Evolutionary conservation across 2,329 filamentous ascomycete genomes (phyloP).

Genomic region (Huntiella omanensis): DNA sequence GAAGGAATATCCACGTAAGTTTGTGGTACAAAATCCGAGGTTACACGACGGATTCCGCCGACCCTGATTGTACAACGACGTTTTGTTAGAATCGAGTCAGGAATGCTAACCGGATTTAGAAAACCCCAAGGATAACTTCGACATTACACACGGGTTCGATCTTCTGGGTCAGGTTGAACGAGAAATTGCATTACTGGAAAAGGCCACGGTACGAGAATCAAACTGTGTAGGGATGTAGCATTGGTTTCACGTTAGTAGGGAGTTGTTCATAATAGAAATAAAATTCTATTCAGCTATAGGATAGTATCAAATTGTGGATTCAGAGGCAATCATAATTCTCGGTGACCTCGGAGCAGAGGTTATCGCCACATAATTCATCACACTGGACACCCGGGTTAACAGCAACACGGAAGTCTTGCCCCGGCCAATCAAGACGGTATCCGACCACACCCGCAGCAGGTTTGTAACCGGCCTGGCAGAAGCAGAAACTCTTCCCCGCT

Average conservation of each 20-base stretch:
- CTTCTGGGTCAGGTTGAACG: background rate
- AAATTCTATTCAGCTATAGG: background rate
- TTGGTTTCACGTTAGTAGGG: background rate
- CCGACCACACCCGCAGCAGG: background rate
- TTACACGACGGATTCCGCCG: too few species aligned
- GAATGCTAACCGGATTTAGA: background rate
- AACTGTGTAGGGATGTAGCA: background rate
- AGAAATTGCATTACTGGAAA: background rate
- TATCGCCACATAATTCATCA: background rate
- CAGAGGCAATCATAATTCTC: background rate
- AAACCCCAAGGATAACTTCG: background rate
- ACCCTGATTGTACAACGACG: too few species aligned
- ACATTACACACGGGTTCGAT: slow-evolving; percentile 1
- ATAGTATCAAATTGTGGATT: background rate
- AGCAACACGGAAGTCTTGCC: slow-evolving; percentile 1
- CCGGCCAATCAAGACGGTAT: slow-evolving; percentile 4
- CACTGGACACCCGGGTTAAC: slow-evolving; percentile 1
- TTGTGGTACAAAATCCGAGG: background rate
- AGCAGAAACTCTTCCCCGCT: background rate
- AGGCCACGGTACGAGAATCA: background rate
- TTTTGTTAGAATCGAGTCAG: too few species aligned
- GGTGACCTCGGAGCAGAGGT: background rate
- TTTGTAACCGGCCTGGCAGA: slow-evolving; percentile 5
- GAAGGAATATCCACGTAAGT: slow-evolving; percentile 1
- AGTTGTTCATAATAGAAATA: background rate